phyloP scores from a whole-genome alignment of 148 eudicot species.

The Selenicereus undatus region DNA sequence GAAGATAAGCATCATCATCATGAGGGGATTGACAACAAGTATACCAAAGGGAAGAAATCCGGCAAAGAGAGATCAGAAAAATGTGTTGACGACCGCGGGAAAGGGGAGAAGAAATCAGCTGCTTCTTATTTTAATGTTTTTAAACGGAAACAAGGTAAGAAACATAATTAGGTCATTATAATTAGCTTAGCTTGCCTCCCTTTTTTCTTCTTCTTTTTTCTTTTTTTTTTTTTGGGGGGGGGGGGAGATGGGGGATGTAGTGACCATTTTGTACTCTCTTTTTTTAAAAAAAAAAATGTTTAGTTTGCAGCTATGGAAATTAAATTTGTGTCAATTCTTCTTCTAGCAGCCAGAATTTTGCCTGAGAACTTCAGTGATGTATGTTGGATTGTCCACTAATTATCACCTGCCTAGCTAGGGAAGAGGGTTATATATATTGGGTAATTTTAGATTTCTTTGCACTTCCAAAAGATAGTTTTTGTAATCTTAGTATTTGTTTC shows the following conservation, averaged over 20 bases:
- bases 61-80: conserved; percentile 26
- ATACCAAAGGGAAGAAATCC: conserved; percentile 26
- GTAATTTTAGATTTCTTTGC: background rate
- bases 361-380: background rate
- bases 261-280: background rate
- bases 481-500: background rate
- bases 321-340: conserved; percentile 5
- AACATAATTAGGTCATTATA: conserved; percentile 5
- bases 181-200: background rate
- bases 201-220: background rate
- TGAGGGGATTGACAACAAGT: conserved; percentile 5
- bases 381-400: too few relatives aligned
- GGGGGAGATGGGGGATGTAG: background rate
- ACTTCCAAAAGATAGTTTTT: background rate
- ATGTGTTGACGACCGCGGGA: background rate
- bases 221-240: background rate
- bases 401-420: too few relatives aligned
- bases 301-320: background rate
- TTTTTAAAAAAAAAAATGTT: background rate
- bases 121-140: conserved; percentile 13
- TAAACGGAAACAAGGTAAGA: conserved; percentile 41
- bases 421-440: too few relatives aligned
- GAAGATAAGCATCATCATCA: conserved; percentile 10
- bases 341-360: conserved; percentile 4
- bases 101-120: conserved; percentile 22